Evolutionary conservation across 768 basidiomycete species (phyloP), one percentile per base, ranked within the genome.

Genomic region (Termitomyces sp.): DNA sequence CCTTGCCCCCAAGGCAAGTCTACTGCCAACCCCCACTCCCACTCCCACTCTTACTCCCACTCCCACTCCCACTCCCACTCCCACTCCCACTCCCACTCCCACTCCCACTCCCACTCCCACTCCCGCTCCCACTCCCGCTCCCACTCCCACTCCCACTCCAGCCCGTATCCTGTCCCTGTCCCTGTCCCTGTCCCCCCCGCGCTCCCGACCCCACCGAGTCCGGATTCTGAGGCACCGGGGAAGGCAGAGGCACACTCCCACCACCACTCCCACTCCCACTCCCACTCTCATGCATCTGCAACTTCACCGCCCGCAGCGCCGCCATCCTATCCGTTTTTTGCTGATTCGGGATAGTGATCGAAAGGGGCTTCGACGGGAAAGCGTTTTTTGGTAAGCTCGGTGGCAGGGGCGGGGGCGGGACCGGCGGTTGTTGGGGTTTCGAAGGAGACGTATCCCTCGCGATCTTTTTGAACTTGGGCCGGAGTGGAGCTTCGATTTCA

Each of bases 281-380:
- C 7, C 25, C 39, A 22, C 35, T 16, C 23, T 10, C 13, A 16
- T 42, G 20, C 32, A 49, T 32, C 44, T 56, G 50, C 41, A 57
- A 18, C 43, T 57, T 57, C 22, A 16, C 56, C 1, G 52, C 56
- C 16, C 56, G 40, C 0, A 57, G 47, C 20, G 52, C 52, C 11
- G 56, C 56, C 47, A 57, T 53, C 42, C 56, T 53, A 22, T 53
- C 56, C 5, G 47, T 36, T 25, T 40, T 33, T 12, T 45, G 44
- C 5, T 22, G 15, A 13, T 3, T 32, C 18, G 49, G 12, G 5
- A 31, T 18, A 27, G 35, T 5, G 12, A 25, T 29, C 2, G 42
- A n/a, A 2, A 33, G 35, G 2, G 53, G 43, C 29, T 36, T 44
- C n/a, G 43, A 48, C 1, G 52, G n/a, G 22, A 47, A n/a, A 9